Conservation (phyloP, 495 filamentous ascomycete genomes). For the Penicillium angulare region DNA sequence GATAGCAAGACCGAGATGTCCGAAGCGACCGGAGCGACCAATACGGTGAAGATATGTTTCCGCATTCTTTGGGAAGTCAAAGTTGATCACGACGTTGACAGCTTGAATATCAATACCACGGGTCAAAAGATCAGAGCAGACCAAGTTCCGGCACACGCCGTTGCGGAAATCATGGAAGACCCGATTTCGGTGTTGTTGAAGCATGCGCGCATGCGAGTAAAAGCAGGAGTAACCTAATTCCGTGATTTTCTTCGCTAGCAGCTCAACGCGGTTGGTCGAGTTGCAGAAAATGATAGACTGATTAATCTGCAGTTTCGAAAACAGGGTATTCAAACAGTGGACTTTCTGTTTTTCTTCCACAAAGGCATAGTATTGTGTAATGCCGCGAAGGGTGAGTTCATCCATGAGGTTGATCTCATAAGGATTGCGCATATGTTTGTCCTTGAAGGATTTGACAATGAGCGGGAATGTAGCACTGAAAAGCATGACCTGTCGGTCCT, state of each 20-base stretch:
- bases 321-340: constrained; percentile 97
- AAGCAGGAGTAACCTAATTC: constrained; percentile 99
- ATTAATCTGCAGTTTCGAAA: constrained; percentile 98
- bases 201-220: constrained; percentile 98
- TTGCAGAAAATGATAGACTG: constrained; percentile 99
- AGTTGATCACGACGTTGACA: constrained; percentile 99
- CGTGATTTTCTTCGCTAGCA: constrained; percentile 98
- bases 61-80: constrained; percentile 99
- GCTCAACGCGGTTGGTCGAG: constrained; percentile 95
- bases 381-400: constrained; percentile 94
- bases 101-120: constrained; percentile 99
- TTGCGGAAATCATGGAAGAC: constrained; percentile 99
- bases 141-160: constrained; percentile 93
- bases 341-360: constrained; percentile 99
- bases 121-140: constrained; percentile 96
- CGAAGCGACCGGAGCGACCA: constrained; percentile 94
- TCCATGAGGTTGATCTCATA: constrained; percentile 99
- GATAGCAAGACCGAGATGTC: constrained; percentile 95
- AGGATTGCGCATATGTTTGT: constrained; percentile 92
- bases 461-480: constrained; percentile 97
- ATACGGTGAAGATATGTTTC: constrained; percentile 99
- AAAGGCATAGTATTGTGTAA: constrained; percentile 98
- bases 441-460: constrained; percentile 96
- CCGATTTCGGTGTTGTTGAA: constrained; percentile 94
- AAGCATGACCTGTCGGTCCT: constrained; percentile 97